Evolutionary conservation across 306 rosid species (phyloP).

Genomic region (peach (Prunus persica)): Prunus_persica_NCBIv2 NC_034009.1:29400501-29401000

Average conservation of each 20-base stretch:
- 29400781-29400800: conserved; percentile 54
- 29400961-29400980: conserved; percentile 74
- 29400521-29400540: conserved; percentile 50
- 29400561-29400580: conserved; percentile 6
- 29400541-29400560: conserved; percentile 17
- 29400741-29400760: conserved; percentile 51
- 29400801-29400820: conserved; percentile 34
- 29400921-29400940: conserved; percentile 11
- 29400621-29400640: neutral
- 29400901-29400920: neutral
- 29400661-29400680: neutral
- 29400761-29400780: conserved; percentile 47
- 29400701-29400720: neutral
- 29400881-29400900: neutral
- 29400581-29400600: neutral
- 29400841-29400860: conserved; percentile 50
- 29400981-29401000: conserved; percentile 58
- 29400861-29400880: conserved; percentile 17
- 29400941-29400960: conserved; percentile 9
- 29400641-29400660: neutral
- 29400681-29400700: too few relatives aligned
- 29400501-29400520: conserved; percentile 48
- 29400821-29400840: conserved; percentile 38
- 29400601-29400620: neutral
- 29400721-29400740: neutral